Evolutionary conservation across 441 rosid species (phyloP), one percentile per base, ranked within the genome.

Genomic region (Populus trichocarpa): DNA sequence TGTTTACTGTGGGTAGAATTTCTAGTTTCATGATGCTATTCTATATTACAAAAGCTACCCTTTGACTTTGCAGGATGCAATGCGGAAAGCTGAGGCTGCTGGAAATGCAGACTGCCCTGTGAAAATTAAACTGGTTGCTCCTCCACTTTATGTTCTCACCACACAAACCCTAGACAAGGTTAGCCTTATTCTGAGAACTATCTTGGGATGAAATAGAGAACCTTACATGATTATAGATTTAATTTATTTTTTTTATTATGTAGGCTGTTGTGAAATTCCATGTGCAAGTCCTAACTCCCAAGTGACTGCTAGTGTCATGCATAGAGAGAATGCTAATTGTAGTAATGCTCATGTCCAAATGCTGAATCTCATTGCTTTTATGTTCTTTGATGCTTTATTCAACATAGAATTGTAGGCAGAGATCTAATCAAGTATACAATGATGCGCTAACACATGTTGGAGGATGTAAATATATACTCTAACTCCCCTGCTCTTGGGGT

Each of bases 101-200:
- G 99, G 99, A 63, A 95, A 90, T 63, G 87, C 89, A 3, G 94
- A 91, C 35, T 94, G 99, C 68, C 99, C 98, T 25, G 99, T 97
- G 69, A 97, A 93, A 84, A 95, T 97, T 67, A 95, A 97, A 69
- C 82, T 93, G 81, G 99, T 94, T 87, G 99, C 98, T 66, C 97
- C 98, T 78, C 99, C 99, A 38, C 94, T 94, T 46, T 94, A 93
- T 87, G 98, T 94, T 79, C 98, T 94, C 73, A 97, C 98, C 59
- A 93, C 98, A 64, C 98, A 94, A 82, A 96, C 99, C 23, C 94
- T 94, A 73, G 98, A 94, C 86, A 96, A 94, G 98, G 99, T 94
- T 69, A 77, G 89, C 46, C 12, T 67, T 26, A 6, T 73, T 14
- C 23, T 16, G 9, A 2, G 10, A 50, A 5, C 28, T 23, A 11